Conservation (phyloP, 2,329 filamentous ascomycete genomes). For the Phialophora expanda region DNA sequence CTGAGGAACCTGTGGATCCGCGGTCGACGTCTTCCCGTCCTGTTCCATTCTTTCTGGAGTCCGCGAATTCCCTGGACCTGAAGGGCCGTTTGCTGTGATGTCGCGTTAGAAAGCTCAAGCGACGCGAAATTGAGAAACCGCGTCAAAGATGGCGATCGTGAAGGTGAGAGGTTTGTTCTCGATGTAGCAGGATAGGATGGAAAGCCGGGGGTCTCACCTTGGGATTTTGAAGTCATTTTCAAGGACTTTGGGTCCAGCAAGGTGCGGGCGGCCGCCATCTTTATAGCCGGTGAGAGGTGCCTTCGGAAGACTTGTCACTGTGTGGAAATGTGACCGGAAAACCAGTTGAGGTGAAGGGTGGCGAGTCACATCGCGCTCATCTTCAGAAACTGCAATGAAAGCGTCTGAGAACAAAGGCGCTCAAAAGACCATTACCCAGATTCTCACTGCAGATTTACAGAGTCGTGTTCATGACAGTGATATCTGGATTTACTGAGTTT, state of each 20-base stretch:
- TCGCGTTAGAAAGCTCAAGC: neutral
- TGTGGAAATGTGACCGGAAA: conserved; percentile 5
- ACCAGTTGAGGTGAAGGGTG: conserved; percentile 24
- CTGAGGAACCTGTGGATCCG: neutral
- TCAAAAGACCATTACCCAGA: neutral
- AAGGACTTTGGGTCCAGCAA: conserved; percentile 52
- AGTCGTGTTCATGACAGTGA: neutral
- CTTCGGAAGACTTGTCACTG: conserved; percentile 3
- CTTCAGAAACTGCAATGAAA: neutral
- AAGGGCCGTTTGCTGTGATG: neutral
- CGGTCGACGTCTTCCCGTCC: neutral
- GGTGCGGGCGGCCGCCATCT: conserved; percentile 51
- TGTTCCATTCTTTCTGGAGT: conserved; percentile 3
- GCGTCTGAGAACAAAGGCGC: neutral
- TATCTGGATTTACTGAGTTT: neutral
- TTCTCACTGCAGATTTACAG: neutral
- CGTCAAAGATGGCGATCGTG: neutral
- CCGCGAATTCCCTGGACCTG: neutral
- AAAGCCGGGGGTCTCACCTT: conserved; percentile 24
- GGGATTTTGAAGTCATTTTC: conserved; percentile 42
- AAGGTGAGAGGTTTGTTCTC: neutral
- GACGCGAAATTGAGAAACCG: neutral
- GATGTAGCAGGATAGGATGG: neutral
- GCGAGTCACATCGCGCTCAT: conserved; percentile 21
- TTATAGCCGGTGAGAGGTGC: neutral